A percentile compares a stretch with the other conserved stretches of the same genome.
phyloP scores from a whole-genome alignment of 1,284 basidiomycete species.

The Inonotus hispidus region DNA sequence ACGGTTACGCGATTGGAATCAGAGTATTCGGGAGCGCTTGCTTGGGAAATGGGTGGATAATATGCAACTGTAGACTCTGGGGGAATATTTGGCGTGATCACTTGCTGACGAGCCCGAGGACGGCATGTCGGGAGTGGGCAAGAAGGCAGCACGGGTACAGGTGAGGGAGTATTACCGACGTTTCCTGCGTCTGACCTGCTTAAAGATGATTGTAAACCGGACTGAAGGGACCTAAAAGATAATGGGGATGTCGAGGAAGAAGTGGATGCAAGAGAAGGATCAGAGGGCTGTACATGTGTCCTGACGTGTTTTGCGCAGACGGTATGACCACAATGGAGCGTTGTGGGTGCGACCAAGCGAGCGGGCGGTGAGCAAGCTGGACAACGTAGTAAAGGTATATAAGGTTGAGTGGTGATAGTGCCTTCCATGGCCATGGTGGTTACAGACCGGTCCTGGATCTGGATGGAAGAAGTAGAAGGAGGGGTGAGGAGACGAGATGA shows the following conservation, averaged over 20 bases:
- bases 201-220: slow-evolving; percentile 10
- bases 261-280: slow-evolving; percentile 29
- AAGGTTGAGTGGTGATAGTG: background rate
- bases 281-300: slow-evolving; percentile 25
- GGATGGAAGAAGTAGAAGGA: background rate
- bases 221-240: slow-evolving; percentile 7
- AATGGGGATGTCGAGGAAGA: slow-evolving; percentile 31
- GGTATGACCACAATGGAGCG: slow-evolving; percentile 53
- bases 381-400: slow-evolving; percentile 33
- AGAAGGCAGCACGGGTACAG: slow-evolving; percentile 26
- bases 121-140: slow-evolving; percentile 33
- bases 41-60: slow-evolving; percentile 23
- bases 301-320: slow-evolving; percentile 38
- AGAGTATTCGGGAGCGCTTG: slow-evolving; percentile 4
- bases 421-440: background rate
- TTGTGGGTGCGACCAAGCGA: slow-evolving; percentile 39
- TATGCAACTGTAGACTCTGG: slow-evolving; percentile 32
- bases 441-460: background rate
- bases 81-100: slow-evolving; percentile 27
- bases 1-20: slow-evolving; percentile 15
- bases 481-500: background rate
- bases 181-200: slow-evolving; percentile 12
- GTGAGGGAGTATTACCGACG: background rate
- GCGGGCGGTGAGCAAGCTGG: slow-evolving; percentile 34
- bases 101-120: slow-evolving; percentile 21